Conservation (phyloP, 2,329 filamentous ascomycete genomes). For the Phyllosticta paracitricarpa region DNA sequence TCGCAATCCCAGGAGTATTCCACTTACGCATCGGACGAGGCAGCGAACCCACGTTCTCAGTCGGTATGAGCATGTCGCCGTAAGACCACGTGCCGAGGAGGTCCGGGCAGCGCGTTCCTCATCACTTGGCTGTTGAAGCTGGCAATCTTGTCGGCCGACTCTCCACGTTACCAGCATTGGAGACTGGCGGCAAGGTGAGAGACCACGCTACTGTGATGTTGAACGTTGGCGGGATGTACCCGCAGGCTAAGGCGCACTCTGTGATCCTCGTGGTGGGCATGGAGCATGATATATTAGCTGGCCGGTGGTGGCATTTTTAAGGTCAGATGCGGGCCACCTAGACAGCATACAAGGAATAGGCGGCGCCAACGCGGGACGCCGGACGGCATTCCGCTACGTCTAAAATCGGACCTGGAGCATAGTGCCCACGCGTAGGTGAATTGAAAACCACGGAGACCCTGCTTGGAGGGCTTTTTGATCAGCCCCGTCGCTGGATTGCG, state of each 20-base stretch:
- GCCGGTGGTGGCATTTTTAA: not conserved
- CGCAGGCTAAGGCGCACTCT: not conserved
- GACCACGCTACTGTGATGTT: not conserved
- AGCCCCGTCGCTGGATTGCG: not conserved
- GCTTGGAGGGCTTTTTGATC: not conserved
- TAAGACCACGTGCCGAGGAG: not conserved
- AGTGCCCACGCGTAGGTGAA: not conserved
- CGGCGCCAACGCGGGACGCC: not conserved
- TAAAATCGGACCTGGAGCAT: not conserved
- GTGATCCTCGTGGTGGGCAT: not conserved
- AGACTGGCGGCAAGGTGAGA: not conserved
- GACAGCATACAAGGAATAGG: not conserved
- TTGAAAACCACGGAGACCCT: not conserved
- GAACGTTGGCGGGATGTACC: not conserved
- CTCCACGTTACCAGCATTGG: not conserved
- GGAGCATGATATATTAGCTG: not conserved
- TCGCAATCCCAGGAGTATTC: not conserved
- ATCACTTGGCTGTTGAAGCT: not conserved
- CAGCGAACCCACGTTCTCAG: slow-evolving; percentile 10
- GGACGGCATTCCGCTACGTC: not conserved
- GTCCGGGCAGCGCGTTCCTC: not conserved
- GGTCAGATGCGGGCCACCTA: not conserved
- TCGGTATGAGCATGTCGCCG: slow-evolving; percentile 3
- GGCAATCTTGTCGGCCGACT: not conserved
- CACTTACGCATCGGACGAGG: slow-evolving; percentile 10